Evolutionary conservation across 345 rosid species (phyloP).

Genomic region (Moricandia moricandioides): DNA sequence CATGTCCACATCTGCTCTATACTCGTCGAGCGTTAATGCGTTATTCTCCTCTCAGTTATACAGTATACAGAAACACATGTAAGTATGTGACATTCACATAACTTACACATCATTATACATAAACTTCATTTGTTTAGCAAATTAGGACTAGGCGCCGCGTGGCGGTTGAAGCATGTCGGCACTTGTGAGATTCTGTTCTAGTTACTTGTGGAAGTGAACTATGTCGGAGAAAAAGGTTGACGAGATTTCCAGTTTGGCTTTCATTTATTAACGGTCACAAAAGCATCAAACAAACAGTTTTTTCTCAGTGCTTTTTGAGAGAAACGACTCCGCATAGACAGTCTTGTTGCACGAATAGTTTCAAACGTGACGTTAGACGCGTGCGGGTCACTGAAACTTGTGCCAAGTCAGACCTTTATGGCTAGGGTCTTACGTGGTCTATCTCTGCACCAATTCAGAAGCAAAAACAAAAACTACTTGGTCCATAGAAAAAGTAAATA

Average conservation of each 20-base stretch:
- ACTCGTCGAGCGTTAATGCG: slow-evolving; percentile 22
- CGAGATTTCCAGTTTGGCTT: slow-evolving; percentile 26
- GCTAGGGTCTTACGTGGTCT: slow-evolving; percentile 38
- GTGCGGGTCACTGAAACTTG: slow-evolving; percentile 40
- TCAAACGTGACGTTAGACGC: slow-evolving; percentile 33
- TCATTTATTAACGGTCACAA: slow-evolving; percentile 28
- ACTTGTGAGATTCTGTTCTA: slow-evolving; percentile 36
- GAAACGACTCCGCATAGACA: slow-evolving; percentile 21
- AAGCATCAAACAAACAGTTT: slow-evolving; percentile 18
- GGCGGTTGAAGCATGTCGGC: neutral
- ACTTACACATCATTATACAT: neutral
- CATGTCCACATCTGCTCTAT: slow-evolving; percentile 21
- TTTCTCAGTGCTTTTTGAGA: slow-evolving; percentile 9
- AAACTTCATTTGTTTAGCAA: neutral
- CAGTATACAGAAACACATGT: neutral
- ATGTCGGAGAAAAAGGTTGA: slow-evolving; percentile 29
- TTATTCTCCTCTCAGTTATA: slow-evolving; percentile 9
- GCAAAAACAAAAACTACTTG: neutral
- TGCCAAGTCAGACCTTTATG: slow-evolving; percentile 36
- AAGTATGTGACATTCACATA: neutral
- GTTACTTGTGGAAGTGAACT: slow-evolving; percentile 36
- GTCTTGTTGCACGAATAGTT: slow-evolving; percentile 23
- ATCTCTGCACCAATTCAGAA: slow-evolving; percentile 33
- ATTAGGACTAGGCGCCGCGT: neutral
- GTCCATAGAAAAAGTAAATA: neutral